Evolutionary conservation across 805 yeast species (phyloP), one percentile per base, ranked within the genome.

Genomic region (Yamadazyma ubonensis): DNA sequence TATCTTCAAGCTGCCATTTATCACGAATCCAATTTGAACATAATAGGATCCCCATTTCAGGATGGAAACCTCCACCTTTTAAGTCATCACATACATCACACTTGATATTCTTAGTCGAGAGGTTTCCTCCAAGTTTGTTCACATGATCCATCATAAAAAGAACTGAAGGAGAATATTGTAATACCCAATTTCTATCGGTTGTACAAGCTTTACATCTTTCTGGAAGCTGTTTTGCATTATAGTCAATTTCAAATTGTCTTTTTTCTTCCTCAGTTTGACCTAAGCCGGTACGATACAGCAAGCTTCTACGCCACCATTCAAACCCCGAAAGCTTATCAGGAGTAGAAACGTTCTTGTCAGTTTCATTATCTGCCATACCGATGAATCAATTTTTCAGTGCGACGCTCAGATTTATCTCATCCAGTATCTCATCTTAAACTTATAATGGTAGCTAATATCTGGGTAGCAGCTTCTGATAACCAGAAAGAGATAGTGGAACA

Each of bases 401-500:
- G 32, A 17, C 14, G 23, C 11, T 16, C 4, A 23, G 14, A 26
- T 14, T 26, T 10, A 15, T 23, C 29, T 20, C 36, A 26, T 38
- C 33, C n/a, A 15, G 17, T 10, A 15, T 28, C 29, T 20, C 41
- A 38, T 38, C 38, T 26, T 32, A 29, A 27, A 7, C 25, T 21
- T 35, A 33, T 28, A 11, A 68, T 67, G 73, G 67, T 57, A 19
- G 45, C 76, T 49, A 91, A 93, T 62, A 79, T 93, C 43, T 93
- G 99, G 99, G 79, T 86, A 5, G 96, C 96, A 3, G 91, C 96
- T 5, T 86, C 97, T 14, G 99, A 93, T 57, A 83, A 87, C 51
- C 77, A 82, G 45, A 43, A 74, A 3, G 72, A 66, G 2, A 53
- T 71, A 6, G 96, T 93, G 5, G 75, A 80, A 46, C 48, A 70